phyloP scores from a whole-genome alignment of 2,329 filamentous ascomycete species.

The Clarireedia hainanense region DNA sequence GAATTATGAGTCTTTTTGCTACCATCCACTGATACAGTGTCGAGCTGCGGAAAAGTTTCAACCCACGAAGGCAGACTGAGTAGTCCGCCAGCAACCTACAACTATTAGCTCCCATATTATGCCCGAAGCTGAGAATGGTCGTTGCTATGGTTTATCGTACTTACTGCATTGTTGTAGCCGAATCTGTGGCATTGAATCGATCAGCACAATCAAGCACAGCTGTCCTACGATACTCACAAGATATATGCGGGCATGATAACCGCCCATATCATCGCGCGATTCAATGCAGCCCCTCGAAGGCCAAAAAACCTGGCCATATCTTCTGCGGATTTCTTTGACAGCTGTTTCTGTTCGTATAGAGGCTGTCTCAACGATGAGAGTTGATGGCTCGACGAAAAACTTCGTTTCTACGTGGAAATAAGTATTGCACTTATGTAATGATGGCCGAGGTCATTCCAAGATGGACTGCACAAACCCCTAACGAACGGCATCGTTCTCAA shows the following conservation, averaged over 20 bases:
- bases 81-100: conserved; percentile 39
- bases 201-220: not conserved
- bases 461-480: not conserved
- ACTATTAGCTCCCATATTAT: not conserved
- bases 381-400: too few relatives aligned
- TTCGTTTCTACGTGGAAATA: too few relatives aligned
- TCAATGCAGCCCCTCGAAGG: conserved; percentile 56
- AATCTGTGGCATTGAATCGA: conserved; percentile 27
- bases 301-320: conserved; percentile 45
- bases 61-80: conserved; percentile 28
- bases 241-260: conserved; percentile 66
- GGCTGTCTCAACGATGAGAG: too few relatives aligned
- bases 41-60: conserved; percentile 8
- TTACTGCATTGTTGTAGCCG: conserved; percentile 37
- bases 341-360: too few relatives aligned
- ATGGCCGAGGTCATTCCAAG: too few relatives aligned
- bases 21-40: conserved; percentile 2
- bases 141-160: not conserved
- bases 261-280: conserved; percentile 40
- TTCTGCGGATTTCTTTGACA: not conserved
- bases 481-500: not conserved
- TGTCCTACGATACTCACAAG: conserved; percentile 38
- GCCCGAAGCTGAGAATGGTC: too few relatives aligned
- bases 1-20: conserved; percentile 2
- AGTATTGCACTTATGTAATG: too few relatives aligned